Conservation (phyloP, 1,284 basidiomycete species). For the Tilletia setariae region DNA sequence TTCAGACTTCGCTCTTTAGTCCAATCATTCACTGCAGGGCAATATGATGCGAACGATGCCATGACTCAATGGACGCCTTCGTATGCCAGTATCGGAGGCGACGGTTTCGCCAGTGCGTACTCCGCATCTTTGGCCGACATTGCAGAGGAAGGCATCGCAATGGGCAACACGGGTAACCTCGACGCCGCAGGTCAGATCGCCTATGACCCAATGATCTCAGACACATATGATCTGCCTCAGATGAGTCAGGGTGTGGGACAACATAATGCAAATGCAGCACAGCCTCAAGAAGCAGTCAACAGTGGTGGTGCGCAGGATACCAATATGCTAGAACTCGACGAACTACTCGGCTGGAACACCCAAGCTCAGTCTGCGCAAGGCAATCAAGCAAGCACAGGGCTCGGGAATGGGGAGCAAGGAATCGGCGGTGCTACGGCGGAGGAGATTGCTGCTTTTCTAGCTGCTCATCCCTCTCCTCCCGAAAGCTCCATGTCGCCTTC, state of each 20-base stretch:
- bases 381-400: neutral
- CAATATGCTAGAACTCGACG: neutral
- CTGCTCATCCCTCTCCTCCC: neutral
- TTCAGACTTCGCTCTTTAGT: neutral
- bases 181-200: neutral
- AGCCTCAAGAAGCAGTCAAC: neutral
- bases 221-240: conserved; percentile 2
- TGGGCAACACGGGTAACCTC: neutral
- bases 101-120: conserved; percentile 3
- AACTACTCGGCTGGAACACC: neutral
- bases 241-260: neutral
- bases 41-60: neutral
- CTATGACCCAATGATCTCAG: conserved; percentile 11
- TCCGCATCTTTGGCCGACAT: conserved; percentile 10
- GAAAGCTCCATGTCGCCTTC: conserved; percentile 7
- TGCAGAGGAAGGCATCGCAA: neutral
- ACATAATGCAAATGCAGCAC: neutral
- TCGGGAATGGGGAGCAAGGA: neutral
- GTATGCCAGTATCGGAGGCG: conserved; percentile 5
- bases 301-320: neutral
- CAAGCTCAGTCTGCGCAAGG: neutral
- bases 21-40: neutral
- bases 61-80: conserved; percentile 3
- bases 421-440: neutral
- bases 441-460: neutral